A percentile compares a stretch with the other conserved stretches of the same genome.
Evolutionary conservation across 305 asterid species (phyloP).

Genomic region (Solanum hybrid): DNA sequence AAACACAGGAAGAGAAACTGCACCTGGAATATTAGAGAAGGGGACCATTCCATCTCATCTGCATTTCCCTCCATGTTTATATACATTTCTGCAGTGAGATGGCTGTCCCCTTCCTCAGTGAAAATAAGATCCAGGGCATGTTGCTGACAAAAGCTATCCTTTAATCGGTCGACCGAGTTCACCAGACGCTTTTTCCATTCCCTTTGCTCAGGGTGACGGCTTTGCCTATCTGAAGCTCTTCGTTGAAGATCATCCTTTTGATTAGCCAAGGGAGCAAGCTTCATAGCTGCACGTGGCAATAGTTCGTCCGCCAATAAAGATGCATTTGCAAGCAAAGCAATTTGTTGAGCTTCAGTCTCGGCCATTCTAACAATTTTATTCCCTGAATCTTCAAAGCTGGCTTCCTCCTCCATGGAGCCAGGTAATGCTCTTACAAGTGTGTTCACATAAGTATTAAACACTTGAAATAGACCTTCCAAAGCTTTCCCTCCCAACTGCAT

Average conservation of each 20-base stretch:
- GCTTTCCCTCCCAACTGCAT: slow-evolving; percentile 90
- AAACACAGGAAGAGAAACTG: slow-evolving; percentile 8
- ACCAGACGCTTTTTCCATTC: slow-evolving; percentile 92
- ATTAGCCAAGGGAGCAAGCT: slow-evolving; percentile 56
- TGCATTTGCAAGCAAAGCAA: slow-evolving; percentile 98
- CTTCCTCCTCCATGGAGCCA: slow-evolving; percentile 88
- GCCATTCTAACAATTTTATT: slow-evolving; percentile 90
- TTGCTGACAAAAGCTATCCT: slow-evolving; percentile 96
- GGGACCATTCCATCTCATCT: slow-evolving; percentile 89
- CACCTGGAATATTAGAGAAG: slow-evolving; percentile 95
- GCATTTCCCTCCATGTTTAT: slow-evolving; percentile 71
- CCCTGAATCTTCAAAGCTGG: slow-evolving; percentile 59
- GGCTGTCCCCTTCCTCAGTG: slow-evolving; percentile 93
- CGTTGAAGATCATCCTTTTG: slow-evolving; percentile 69
- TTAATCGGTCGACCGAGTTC: slow-evolving; percentile 70
- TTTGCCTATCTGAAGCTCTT: slow-evolving; percentile 79
- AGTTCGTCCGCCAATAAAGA: slow-evolving; percentile 87
- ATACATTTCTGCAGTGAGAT: slow-evolving; percentile 77
- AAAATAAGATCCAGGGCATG: slow-evolving; percentile 94
- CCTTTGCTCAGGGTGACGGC: slow-evolving; percentile 93
- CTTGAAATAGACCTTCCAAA: slow-evolving; percentile 89
- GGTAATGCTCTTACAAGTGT: slow-evolving; percentile 94
- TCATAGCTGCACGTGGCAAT: slow-evolving; percentile 96
- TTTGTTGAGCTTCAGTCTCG: slow-evolving; percentile 90
- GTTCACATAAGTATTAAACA: slow-evolving; percentile 72